Conservation (phyloP, 192 early-diverging fungal species). For the Dimargaris cristalligena region DNA sequence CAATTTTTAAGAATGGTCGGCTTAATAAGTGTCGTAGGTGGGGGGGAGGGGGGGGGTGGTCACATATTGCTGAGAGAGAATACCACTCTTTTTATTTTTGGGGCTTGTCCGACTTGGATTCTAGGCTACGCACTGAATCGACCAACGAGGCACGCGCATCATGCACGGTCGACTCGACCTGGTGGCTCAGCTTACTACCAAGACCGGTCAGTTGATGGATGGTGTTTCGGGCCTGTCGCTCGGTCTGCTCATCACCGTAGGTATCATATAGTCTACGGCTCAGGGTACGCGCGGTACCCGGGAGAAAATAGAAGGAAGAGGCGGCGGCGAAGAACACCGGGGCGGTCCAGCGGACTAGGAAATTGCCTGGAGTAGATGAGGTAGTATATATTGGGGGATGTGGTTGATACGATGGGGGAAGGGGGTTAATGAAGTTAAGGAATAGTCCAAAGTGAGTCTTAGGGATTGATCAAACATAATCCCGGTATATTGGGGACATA, state of each 20-base stretch:
- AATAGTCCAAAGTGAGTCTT: too few species aligned
- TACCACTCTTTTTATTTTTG: not conserved
- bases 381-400: too few species aligned
- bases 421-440: not conserved
- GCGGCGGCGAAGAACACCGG: slow-evolving; percentile 22
- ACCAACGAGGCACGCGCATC: not conserved
- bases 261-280: not conserved
- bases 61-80: too few species aligned
- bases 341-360: slow-evolving; percentile 21
- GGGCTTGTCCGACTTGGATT: not conserved
- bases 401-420: not conserved
- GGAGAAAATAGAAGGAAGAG: slow-evolving; percentile 20
- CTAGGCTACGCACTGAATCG: not conserved
- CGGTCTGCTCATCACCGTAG: not conserved
- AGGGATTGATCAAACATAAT: too few species aligned
- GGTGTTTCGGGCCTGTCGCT: not conserved
- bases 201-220: not conserved
- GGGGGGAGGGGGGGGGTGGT: too few species aligned
- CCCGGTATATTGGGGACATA: too few species aligned
- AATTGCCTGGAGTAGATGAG: slow-evolving; percentile 14
- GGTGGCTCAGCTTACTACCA: not conserved
- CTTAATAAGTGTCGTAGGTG: too few species aligned
- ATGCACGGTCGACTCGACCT: not conserved
- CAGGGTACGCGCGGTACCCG: slow-evolving; percentile 18
- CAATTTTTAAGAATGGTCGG: too few species aligned